phyloP scores from a whole-genome alignment of 2,329 filamentous ascomycete species.

The Alternaria gansuensis region DNA sequence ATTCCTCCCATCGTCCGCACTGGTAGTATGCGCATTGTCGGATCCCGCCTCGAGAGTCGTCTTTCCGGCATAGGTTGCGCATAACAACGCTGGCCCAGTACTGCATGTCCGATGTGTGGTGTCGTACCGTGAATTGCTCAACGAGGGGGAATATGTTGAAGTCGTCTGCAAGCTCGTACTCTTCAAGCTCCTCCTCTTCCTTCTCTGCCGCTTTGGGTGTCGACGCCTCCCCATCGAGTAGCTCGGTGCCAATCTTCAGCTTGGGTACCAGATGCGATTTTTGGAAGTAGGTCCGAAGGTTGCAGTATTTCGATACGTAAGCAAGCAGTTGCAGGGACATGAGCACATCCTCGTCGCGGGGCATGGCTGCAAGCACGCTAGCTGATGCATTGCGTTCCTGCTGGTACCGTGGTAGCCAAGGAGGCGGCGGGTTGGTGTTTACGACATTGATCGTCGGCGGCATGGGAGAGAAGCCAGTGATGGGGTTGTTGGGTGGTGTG shows the following conservation, averaged over 20 bases:
- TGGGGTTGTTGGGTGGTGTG: conserved; percentile 66
- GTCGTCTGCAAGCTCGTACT: conserved; percentile 91
- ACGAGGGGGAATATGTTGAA: conserved; percentile 99
- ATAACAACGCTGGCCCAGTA: conserved; percentile 99
- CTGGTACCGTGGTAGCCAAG: conserved; percentile 80
- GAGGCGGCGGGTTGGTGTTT: conserved; percentile 78
- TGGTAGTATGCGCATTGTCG: conserved; percentile 97
- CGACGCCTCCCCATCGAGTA: conserved; percentile 75
- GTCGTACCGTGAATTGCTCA: conserved; percentile 96
- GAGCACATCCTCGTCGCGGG: conserved; percentile 93
- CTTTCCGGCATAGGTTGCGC: conserved; percentile 97
- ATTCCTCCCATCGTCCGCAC: conserved; percentile 98
- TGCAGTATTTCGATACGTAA: conserved; percentile 99
- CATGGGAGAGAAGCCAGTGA: conserved; percentile 74
- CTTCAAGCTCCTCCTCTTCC: conserved; percentile 77
- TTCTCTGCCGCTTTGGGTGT: conserved; percentile 53
- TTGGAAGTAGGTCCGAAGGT: conserved; percentile 93
- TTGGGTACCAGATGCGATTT: conserved; percentile 91
- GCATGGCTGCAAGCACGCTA: conserved; percentile 87
- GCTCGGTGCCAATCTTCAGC: conserved; percentile 86
- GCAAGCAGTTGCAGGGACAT: conserved; percentile 97
- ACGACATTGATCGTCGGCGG: conserved; percentile 72
- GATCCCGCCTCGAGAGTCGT: conserved; percentile 92
- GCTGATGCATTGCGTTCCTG: conserved; percentile 73
- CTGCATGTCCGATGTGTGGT: conserved; percentile 97